Percentiles rank a stretch among this genome's conserved stretches.
Evolutionary conservation across 2,329 filamentous ascomycete genomes (phyloP).

Genomic region (Fusarium armeniacum): DNA sequence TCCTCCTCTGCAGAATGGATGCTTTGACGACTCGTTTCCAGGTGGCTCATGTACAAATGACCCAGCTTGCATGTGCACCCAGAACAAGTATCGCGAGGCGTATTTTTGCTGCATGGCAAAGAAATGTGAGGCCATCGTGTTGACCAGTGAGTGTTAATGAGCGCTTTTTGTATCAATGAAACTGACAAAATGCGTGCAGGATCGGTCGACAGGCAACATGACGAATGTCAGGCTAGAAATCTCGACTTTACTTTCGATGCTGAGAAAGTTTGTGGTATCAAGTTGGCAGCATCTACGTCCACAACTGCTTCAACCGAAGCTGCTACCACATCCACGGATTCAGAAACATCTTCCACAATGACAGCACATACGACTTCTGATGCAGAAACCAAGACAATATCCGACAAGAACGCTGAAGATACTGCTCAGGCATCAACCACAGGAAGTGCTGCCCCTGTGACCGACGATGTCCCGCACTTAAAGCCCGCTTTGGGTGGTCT

Average conservation of each 20-base stretch:
- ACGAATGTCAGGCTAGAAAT: slow-evolving; percentile 5
- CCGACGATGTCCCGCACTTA: background rate
- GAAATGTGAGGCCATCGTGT: background rate
- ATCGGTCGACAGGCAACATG: slow-evolving; percentile 9
- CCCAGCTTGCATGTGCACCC: slow-evolving; percentile 2
- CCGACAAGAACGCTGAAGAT: background rate
- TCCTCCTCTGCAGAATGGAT: background rate
- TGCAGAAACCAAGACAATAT: background rate
- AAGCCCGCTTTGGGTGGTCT: background rate
- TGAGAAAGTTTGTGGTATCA: slow-evolving; percentile 2
- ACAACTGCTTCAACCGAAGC: fast-evolving
- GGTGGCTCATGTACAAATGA: slow-evolving; percentile 16
- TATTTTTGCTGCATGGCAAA: slow-evolving; percentile 24
- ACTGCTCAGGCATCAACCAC: background rate
- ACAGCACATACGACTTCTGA: background rate
- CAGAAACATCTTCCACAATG: background rate
- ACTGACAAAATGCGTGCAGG: background rate
- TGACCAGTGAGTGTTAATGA: background rate
- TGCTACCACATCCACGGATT: background rate
- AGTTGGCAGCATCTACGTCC: background rate
- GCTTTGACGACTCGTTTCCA: slow-evolving; percentile 11
- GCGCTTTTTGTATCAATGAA: fast-evolving
- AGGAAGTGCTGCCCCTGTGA: background rate
- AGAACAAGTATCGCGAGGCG: slow-evolving; percentile 10
- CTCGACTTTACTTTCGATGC: slow-evolving; percentile 17